Conservation (phyloP, 2,329 filamentous ascomycete genomes). For the Aspergillus sp. region DNA sequence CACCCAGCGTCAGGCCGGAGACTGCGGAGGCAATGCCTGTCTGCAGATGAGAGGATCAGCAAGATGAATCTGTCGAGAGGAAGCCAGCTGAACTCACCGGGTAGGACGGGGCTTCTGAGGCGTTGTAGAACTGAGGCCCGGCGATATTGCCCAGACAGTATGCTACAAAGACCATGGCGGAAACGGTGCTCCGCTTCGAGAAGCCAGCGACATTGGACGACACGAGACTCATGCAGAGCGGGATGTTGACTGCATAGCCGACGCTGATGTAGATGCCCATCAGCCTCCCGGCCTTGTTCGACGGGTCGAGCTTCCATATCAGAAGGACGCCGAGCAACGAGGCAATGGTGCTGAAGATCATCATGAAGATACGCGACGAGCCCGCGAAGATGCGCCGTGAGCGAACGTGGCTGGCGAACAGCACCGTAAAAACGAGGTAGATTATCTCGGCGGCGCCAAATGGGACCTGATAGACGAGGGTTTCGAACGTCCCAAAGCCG, state of each 20-base stretch:
- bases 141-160: constrained; percentile 27
- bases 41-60: constrained; percentile 8
- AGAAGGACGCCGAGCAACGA: constrained; percentile 25
- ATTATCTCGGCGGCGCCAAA: constrained; percentile 24
- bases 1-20: constrained; percentile 19
- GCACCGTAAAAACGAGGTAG: constrained; percentile 22
- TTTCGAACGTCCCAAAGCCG: constrained; percentile 26
- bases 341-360: constrained; percentile 22
- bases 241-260: constrained; percentile 28
- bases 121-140: constrained; percentile 24
- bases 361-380: constrained; percentile 21
- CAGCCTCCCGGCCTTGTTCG: constrained; percentile 19
- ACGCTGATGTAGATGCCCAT: constrained; percentile 20
- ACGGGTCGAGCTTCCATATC: constrained; percentile 19
- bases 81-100: constrained; percentile 11
- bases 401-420: constrained; percentile 6
- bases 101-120: constrained; percentile 22
- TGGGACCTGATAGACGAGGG: constrained; percentile 30
- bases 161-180: constrained; percentile 42
- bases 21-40: constrained; percentile 25
- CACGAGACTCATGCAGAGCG: constrained; percentile 24
- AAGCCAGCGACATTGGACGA: constrained; percentile 29
- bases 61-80: neutral
- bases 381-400: constrained; percentile 14
- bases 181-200: constrained; percentile 26